Base-by-base conservation (phyloP, 2,329 filamentous ascomycete species). In the Delphinella strobiligena region DNA sequence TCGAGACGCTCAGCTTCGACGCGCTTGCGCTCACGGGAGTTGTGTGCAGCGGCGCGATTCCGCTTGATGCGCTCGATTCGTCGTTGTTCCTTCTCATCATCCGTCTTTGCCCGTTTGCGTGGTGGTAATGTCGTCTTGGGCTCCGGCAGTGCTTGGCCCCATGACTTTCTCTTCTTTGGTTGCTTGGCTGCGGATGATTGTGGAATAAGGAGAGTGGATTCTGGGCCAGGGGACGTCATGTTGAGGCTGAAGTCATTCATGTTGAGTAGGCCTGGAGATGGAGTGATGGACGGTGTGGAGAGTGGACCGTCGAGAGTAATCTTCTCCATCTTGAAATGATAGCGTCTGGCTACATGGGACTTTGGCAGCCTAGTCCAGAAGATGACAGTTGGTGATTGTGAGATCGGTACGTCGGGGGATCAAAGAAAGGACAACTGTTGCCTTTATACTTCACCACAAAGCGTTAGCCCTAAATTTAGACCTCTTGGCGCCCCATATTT, bases 61-160 rank as follows among this genome's bases (percentile, higher is more conserved):
- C 91, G 82, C 52, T 96, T 85, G 49, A 98, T 91, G 46, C 91
- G 85, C 69, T 98, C 91, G 40, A 96, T 93, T 46, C 91, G 83
- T 33, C 91, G 82, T 63, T 98, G 91, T 65, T 96, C 91, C 67
- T 98, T 98, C 64, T 98, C 91, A 55, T 95, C 91, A 54, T 93
- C 89, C 2, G 91, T 98, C 74, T 96, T 98, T 52, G 91, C 91
- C 46, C 91, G 86, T 76, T 98, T 98, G 50, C 88, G 80, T 30
- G 89, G 89, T 45, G 89, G 89, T 5, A 96, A 77, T 56, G 89
- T 93, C 22, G 91, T 96, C 74, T 95, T 96, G 32, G 91, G 91
- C 57, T 93, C 85, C 14, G 91, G 91, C 31, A 96, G 78, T 60
- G 93, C 85, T 63, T 98, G 91, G 36, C 91, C 91, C 91, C 91